Conservation (phyloP, 176 grass and related monocot species). For the Musa schizocarpa region DNA sequence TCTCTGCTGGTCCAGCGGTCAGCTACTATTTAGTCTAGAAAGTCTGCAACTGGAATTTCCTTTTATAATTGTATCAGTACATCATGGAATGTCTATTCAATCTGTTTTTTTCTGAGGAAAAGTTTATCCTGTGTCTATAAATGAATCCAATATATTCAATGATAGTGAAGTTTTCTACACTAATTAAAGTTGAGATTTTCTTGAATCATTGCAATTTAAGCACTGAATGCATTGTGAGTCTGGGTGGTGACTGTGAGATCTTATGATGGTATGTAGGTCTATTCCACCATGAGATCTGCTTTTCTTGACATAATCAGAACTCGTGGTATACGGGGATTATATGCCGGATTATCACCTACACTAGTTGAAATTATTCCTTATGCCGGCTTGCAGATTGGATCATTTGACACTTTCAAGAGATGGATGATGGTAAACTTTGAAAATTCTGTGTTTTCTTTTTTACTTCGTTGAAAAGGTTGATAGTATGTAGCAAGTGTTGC, state of each 20-base stretch:
- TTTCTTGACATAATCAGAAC: conserved; percentile 59
- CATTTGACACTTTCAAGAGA: conserved; percentile 92
- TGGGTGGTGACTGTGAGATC: not conserved
- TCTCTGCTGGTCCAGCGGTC: no score
- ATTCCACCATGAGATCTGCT: conserved; percentile 83
- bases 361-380: conserved; percentile 97
- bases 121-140: no score
- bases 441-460: not conserved
- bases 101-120: no score
- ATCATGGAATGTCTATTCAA: no score
- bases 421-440: conserved; percentile 73
- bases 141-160: no score
- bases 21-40: no score
- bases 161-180: no score
- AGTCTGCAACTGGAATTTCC: no score
- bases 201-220: not conserved
- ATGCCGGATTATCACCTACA: conserved; percentile 71
- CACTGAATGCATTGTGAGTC: not conserved
- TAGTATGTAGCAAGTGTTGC: not conserved
- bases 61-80: no score
- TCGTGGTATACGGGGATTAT: conserved; percentile 73
- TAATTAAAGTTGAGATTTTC: no score
- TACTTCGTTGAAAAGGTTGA: not conserved
- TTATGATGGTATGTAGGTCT: conserved; percentile 45
- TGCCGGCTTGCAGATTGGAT: conserved; percentile 88